These are phyloP conservation scores for Myochromella boudieri DNA, from an alignment of 768 basidiomycete genomes.

Conservation along the genomic window DNA sequence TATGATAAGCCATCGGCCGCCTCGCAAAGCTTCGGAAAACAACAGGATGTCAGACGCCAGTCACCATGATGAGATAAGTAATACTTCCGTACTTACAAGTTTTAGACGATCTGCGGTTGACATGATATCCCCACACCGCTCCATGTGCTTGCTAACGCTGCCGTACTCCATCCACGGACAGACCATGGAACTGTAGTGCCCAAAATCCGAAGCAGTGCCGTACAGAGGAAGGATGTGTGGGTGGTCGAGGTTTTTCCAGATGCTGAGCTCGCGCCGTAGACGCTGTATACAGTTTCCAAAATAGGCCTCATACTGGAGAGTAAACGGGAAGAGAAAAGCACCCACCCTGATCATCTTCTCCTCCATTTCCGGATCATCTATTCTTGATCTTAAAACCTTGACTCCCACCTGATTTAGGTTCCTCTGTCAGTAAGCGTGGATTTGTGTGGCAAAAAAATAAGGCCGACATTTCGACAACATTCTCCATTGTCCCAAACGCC, in stretches of 20 bases:
- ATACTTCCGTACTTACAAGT: slow-evolving; percentile 27
- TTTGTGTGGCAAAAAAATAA: slow-evolving; percentile 9
- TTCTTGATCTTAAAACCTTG: slow-evolving; percentile 36
- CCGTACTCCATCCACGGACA: slow-evolving; percentile 44
- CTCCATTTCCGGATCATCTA: slow-evolving; percentile 30
- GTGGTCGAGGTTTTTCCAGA: slow-evolving; percentile 39
- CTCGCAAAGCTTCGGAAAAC: slow-evolving; percentile 31
- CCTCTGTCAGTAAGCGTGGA: no score
- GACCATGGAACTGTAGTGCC: slow-evolving; percentile 36
- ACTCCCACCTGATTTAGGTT: slow-evolving; percentile 34
- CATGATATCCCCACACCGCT: slow-evolving; percentile 33
- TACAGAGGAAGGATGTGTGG: slow-evolving; percentile 36
- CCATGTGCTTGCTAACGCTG: slow-evolving; percentile 36
- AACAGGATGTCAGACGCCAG: neutral
- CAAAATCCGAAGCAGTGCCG: slow-evolving; percentile 37
- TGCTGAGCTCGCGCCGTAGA: slow-evolving; percentile 32
- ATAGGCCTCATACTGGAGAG: neutral
- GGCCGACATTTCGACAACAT: slow-evolving; percentile 16
- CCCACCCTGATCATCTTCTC: slow-evolving; percentile 30
- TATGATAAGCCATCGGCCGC: slow-evolving; percentile 39
- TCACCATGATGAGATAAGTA: neutral
- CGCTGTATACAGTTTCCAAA: slow-evolving; percentile 21
- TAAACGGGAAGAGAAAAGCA: neutral
- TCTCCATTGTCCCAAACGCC: slow-evolving; percentile 31
- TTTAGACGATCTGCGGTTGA: slow-evolving; percentile 32